Conservation (phyloP, 2,329 filamentous ascomycete genomes). For the Leptodontidium sp. region DNA sequence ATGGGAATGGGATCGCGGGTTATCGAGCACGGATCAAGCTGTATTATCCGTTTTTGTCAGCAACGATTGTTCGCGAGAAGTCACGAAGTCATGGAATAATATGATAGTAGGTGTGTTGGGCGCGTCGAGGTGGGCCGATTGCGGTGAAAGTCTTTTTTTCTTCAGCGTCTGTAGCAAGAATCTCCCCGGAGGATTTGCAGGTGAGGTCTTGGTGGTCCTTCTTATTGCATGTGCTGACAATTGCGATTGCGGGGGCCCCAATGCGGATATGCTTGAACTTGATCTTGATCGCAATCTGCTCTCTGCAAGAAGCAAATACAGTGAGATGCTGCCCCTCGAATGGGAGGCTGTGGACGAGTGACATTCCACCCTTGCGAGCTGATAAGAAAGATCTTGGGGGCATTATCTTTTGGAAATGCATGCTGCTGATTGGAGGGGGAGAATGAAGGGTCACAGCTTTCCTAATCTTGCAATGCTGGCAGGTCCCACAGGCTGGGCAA, state of each 20-base stretch:
- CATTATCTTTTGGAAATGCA: slow-evolving; percentile 12
- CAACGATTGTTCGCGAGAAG: background rate
- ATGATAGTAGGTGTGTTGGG: background rate
- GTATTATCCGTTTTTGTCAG: slow-evolving; percentile 5
- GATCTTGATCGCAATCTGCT: slow-evolving; percentile 3
- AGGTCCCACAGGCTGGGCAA: background rate
- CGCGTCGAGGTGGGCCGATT: slow-evolving; percentile 11
- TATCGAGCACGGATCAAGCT: slow-evolving; percentile 11
- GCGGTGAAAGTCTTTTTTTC: slow-evolving; percentile 8
- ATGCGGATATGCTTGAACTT: slow-evolving; percentile 20
- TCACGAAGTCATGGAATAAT: background rate
- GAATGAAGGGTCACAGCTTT: background rate
- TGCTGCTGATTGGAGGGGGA: slow-evolving; percentile 13
- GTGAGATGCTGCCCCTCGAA: slow-evolving; percentile 21
- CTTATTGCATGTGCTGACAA: slow-evolving; percentile 16
- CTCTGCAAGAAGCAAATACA: slow-evolving; percentile 23
- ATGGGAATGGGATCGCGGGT: slow-evolving; percentile 10
- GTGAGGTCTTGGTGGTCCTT: slow-evolving; percentile 1
- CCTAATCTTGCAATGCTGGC: slow-evolving; percentile 5
- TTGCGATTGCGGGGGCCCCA: background rate
- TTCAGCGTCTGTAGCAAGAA: slow-evolving; percentile 5
- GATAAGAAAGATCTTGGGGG: slow-evolving; percentile 26
- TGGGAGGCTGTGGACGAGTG: slow-evolving; percentile 12
- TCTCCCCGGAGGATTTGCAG: slow-evolving; percentile 2
- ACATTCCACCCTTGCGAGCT: slow-evolving; percentile 20